Base-by-base conservation (phyloP, 1,284 basidiomycete genomes). In the Puccinia hordei region DNA sequence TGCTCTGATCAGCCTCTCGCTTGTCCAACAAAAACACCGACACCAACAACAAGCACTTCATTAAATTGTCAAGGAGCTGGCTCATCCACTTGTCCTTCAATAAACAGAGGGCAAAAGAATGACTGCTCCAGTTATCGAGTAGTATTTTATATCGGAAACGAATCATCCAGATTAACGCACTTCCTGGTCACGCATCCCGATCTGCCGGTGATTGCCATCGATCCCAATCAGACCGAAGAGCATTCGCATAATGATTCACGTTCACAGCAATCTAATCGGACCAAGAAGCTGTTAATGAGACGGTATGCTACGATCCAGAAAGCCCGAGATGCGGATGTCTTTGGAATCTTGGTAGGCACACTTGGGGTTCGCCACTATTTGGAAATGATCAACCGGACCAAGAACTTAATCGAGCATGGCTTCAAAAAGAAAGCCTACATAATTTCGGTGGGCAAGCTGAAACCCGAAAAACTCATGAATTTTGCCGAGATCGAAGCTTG, bases 401-500 rank as follows among this genome's bases (percentile, higher is more conserved):
- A 87, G 15, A 87, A 91, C 19, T 88, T 98, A 66, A 86, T 88
- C 0, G 89, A 89, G 81, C 94, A 94, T 87, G 98, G 97, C 85
- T 91, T 90, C 82, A 63, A 73, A 12, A 76, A 85, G 27, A 85
- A 85, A 73, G 84, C 85, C 30, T 99, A 99, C 86, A 98, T 96
- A 0, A 91, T 99, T 83, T 93, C 91, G 71, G 96, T 99, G 0
- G 97, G 97, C 44, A 95, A 98, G 86, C 89, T 98, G 79, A 98
- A 94, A 83, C 96, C 96, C 0, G 90, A 95, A 22, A 99, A 99
- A 85, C 88, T 99, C 46, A 96, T 92, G 15, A 99, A 99, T 85
- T 98, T 98, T 85, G 89, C 93, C 83, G 95, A 98, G 85, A 92
- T 99, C 73, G 96, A 98, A 85, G 95, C 94, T 84, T 99, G 95